Percentiles rank a stretch among this genome's conserved stretches.
These are phyloP conservation scores for Salpingoeca rosetta DNA, from an alignment of 78 protist species.

Conservation along the genomic window DNA sequence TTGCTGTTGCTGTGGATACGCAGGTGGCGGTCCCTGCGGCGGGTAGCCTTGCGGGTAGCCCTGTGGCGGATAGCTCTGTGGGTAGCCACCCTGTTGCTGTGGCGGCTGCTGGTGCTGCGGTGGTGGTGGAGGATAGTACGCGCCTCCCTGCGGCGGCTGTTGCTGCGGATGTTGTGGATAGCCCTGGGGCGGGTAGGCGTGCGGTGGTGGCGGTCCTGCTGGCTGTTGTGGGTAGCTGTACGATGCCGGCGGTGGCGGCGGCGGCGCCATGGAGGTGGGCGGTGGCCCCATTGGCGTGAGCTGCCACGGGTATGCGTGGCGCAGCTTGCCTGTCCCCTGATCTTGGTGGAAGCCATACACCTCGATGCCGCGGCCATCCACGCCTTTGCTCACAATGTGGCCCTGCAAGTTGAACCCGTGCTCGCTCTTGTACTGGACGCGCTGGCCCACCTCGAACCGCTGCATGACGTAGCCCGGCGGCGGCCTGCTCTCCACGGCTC, in stretches of 20 bases:
- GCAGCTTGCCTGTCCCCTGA: neutral
- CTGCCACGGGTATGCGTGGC: neutral
- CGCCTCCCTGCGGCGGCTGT: neutral
- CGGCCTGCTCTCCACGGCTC: neutral
- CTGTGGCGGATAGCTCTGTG: neutral
- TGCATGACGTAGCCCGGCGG: neutral
- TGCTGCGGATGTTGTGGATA: neutral
- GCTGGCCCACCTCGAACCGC: neutral
- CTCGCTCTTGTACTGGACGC: neutral
- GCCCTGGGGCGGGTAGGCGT: neutral
- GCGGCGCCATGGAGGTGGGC: neutral
- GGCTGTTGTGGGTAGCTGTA: neutral
- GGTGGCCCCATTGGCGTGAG: neutral
- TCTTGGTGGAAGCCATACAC: neutral
- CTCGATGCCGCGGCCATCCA: neutral
- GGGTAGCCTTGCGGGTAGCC: too few relatives aligned
- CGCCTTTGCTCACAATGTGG: neutral
- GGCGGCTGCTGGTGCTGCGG: neutral
- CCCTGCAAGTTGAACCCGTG: neutral
- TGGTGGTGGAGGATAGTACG: neutral
- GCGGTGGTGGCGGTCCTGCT: neutral
- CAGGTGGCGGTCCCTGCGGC: too few relatives aligned
- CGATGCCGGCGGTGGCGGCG: neutral
- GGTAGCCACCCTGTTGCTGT: neutral
- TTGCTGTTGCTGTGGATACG: too few relatives aligned